These are phyloP conservation scores for Zygotorulaspora chibaensis DNA, from an alignment of 805 yeast genomes.

Conservation along the genomic window DNA sequence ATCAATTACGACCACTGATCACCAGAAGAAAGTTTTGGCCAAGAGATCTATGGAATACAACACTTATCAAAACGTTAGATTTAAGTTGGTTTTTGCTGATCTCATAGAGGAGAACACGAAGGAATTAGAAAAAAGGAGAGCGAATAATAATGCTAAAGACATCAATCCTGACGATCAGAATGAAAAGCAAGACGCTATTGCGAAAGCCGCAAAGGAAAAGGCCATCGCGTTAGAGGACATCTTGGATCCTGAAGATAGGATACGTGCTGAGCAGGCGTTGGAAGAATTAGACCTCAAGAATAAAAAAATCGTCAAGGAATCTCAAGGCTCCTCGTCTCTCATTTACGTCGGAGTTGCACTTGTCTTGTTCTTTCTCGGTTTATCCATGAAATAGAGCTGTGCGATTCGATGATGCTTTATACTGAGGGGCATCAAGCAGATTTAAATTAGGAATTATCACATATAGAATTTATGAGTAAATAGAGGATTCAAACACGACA, in stretches of 20 bases:
- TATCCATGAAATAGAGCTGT: constrained; percentile 29
- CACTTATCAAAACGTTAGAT: constrained; percentile 50
- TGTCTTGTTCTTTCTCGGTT: constrained; percentile 31
- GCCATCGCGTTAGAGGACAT: constrained; percentile 38
- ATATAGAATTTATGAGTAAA: constrained; percentile 12
- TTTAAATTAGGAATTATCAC: constrained; percentile 7
- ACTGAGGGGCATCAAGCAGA: not conserved
- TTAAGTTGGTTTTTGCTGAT: constrained; percentile 67
- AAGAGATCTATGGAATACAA: constrained; percentile 58
- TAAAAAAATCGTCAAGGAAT: constrained; percentile 8
- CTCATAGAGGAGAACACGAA: constrained; percentile 37
- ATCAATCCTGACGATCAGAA: constrained; percentile 5
- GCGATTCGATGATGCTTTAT: no score
- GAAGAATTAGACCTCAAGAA: constrained; percentile 13
- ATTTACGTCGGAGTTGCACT: constrained; percentile 36
- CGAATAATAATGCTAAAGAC: constrained; percentile 8
- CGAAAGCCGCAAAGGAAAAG: constrained; percentile 31
- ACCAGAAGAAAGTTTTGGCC: constrained; percentile 54
- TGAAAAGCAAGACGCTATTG: constrained; percentile 25
- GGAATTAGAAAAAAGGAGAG: constrained; percentile 25
- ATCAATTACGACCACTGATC: constrained; percentile 60
- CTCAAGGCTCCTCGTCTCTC: constrained; percentile 15
- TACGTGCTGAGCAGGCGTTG: constrained; percentile 41
- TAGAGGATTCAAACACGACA: constrained; percentile 1
- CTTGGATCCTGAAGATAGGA: constrained; percentile 66